Evolutionary conservation across 2,329 filamentous ascomycete genomes (phyloP).

Genomic region (Fusarium sp.): DNA sequence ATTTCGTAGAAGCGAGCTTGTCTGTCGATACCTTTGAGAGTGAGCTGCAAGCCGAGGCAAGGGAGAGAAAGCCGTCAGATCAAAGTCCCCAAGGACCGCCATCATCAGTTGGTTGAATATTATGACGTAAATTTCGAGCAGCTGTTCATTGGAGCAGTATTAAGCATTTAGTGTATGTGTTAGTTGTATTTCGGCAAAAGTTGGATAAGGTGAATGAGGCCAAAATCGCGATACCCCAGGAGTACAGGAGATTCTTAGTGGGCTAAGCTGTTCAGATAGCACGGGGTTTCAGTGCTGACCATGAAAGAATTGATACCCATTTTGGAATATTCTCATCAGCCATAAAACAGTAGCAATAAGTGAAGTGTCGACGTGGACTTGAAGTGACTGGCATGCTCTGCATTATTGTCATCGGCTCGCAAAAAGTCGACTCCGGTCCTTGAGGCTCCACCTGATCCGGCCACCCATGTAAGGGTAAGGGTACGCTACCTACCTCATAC

Average conservation of each 20-base stretch:
- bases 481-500: conserved; percentile 15
- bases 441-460: conserved; percentile 33
- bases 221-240: conserved; percentile 12
- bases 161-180: not conserved
- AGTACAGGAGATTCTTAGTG: not conserved
- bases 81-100: conserved; percentile 38
- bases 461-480: conserved; percentile 35
- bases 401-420: conserved; percentile 34
- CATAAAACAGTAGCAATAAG: not conserved
- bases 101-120: conserved; percentile 30
- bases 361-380: conserved; percentile 9
- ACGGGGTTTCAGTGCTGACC: not conserved
- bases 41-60: conserved; percentile 62
- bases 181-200: not conserved
- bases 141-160: not conserved
- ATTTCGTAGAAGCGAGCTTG: conserved; percentile 90
- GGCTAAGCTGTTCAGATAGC: conserved; percentile 5
- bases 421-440: conserved; percentile 43
- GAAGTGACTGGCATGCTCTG: conserved; percentile 10
- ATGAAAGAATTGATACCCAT: not conserved
- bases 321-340: not conserved
- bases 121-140: not conserved
- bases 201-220: not conserved
- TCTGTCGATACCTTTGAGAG: conserved; percentile 80
- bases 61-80: conserved; percentile 49